Evolutionary conservation across 441 rosid genomes (phyloP).

Genomic region (Gossypium laxum): DNA sequence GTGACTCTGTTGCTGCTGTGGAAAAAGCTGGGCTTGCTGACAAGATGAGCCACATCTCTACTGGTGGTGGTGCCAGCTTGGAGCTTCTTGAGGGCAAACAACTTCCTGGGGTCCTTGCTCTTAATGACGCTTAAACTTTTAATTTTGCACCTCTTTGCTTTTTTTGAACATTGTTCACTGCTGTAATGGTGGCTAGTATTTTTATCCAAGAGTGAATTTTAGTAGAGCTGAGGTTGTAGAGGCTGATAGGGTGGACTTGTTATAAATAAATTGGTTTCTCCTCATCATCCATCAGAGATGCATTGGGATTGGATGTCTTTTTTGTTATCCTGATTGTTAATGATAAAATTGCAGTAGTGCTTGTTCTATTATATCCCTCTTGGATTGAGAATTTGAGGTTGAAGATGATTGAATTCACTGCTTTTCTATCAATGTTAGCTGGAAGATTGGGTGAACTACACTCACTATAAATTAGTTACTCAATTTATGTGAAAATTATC

Average conservation of each 20-base stretch:
- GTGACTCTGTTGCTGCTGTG: conserved; percentile 88
- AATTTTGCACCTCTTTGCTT: background rate
- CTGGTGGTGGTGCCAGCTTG: conserved; percentile 90
- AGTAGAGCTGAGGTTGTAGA: conserved; percentile 18
- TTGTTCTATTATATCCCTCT: background rate
- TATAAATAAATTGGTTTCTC: conserved; percentile 19
- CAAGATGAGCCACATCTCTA: conserved; percentile 88
- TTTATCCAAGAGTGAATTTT: conserved; percentile 13
- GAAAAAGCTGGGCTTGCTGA: conserved; percentile 82
- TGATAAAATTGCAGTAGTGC: background rate
- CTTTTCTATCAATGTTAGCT: background rate
- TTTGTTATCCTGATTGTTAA: background rate
- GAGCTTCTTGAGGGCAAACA: conserved; percentile 85
- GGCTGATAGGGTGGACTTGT: conserved; percentile 20
- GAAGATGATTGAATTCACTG: background rate
- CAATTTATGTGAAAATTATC: no score
- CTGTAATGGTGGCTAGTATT: conserved; percentile 22
- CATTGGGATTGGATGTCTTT: background rate
- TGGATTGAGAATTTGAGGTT: background rate
- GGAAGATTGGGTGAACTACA: background rate
- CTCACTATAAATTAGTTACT: background rate
- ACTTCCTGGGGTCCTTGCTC: conserved; percentile 89
- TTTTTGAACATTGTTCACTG: background rate
- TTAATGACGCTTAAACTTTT: conserved; percentile 50
- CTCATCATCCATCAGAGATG: background rate